Percentiles rank a stretch among this genome's conserved stretches.
phyloP scores from a whole-genome alignment of 2,329 filamentous ascomycete genomes.

The Aschersonia sp. region DNA sequence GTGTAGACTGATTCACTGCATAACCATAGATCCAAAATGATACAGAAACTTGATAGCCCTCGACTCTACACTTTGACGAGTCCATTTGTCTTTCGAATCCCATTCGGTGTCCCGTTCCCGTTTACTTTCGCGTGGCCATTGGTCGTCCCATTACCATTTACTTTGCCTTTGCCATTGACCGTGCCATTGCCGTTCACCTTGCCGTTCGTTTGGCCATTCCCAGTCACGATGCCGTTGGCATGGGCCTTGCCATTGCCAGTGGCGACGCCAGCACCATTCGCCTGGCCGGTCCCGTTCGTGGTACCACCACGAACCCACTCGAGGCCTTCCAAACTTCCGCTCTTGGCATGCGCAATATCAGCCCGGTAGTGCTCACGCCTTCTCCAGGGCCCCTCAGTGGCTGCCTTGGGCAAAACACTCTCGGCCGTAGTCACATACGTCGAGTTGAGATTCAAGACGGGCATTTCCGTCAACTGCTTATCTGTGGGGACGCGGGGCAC shows the following conservation, averaged over 20 bases:
- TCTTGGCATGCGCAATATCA: background rate
- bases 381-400: background rate
- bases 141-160: background rate
- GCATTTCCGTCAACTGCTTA: slow-evolving; percentile 20
- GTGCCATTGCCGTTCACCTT: background rate
- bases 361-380: background rate
- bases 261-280: background rate
- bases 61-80: background rate
- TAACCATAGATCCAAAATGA: no score
- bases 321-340: background rate
- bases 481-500: slow-evolving; percentile 24
- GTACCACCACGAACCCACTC: background rate
- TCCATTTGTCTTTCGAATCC: background rate
- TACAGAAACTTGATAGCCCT: background rate
- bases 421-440: slow-evolving; percentile 14
- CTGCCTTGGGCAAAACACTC: background rate
- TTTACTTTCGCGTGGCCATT: background rate
- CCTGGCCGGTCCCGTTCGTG: background rate
- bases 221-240: background rate
- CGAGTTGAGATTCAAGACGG: slow-evolving; percentile 28
- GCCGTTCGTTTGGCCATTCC: background rate
- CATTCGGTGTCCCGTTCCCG: background rate
- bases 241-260: background rate
- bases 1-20: no score
- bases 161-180: background rate